phyloP scores from a whole-genome alignment of 2,329 filamentous ascomycete genomes.

The Penicillium sp. region DNA sequence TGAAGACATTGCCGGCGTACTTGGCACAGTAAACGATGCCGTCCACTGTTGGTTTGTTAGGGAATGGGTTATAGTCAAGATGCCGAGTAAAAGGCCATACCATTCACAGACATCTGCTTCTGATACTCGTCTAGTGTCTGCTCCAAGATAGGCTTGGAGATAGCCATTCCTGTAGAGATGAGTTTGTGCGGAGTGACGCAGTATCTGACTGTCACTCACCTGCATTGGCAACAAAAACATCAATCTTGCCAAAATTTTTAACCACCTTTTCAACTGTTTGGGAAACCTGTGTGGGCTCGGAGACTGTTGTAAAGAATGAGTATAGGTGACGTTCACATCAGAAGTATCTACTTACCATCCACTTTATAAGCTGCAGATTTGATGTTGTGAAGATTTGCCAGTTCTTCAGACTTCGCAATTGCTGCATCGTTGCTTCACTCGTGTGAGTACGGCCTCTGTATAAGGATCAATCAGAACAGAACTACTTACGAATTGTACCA shows the following conservation, averaged over 20 bases:
- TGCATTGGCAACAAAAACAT: conserved; percentile 49
- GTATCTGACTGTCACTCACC: conserved; percentile 23
- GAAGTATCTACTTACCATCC: conserved; percentile 29
- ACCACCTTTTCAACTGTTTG: conserved; percentile 37
- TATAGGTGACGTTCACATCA: background rate
- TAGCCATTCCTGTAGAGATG: conserved; percentile 46
- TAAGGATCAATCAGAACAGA: background rate
- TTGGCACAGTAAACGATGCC: conserved; percentile 51
- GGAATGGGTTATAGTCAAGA: background rate
- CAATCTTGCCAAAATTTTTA: conserved; percentile 46
- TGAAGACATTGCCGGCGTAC: conserved; percentile 48
- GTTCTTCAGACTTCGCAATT: conserved; percentile 35
- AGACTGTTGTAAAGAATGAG: conserved; percentile 35
- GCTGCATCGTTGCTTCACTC: conserved; percentile 35
- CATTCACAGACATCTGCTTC: conserved; percentile 57
- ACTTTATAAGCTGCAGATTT: conserved; percentile 49
- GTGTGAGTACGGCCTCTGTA: background rate
- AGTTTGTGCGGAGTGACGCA: background rate
- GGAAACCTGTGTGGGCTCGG: conserved; percentile 41
- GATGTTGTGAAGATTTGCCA: conserved; percentile 38
- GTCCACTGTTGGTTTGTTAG: conserved; percentile 40
- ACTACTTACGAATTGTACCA: conserved; percentile 42
- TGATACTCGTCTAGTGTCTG: conserved; percentile 55
- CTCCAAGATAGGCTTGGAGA: conserved; percentile 58
- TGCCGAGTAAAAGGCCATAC: conserved; percentile 31